Evolutionary conservation across 257 asterid genomes (phyloP).

Genomic region (Galeopsis tetrahit): DNA sequence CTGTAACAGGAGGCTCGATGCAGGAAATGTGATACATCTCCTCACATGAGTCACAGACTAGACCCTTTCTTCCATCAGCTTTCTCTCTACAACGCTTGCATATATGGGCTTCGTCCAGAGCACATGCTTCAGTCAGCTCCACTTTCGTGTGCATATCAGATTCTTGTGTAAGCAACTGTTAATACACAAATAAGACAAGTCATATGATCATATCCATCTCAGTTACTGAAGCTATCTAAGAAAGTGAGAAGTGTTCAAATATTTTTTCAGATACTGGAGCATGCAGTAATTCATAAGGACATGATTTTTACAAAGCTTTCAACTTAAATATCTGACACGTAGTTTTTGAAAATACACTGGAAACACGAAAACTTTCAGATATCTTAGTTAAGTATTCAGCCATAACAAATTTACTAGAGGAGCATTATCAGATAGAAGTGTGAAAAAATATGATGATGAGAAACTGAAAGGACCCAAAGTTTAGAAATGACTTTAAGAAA

Average conservation of each 20-base stretch:
- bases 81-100: constrained; percentile 71
- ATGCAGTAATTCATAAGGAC: background rate
- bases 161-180: constrained; percentile 53
- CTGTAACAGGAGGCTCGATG: constrained; percentile 69
- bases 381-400: background rate
- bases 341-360: background rate
- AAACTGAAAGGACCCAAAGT: constrained; percentile 1
- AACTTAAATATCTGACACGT: background rate
- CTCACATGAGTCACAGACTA: constrained; percentile 92
- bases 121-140: constrained; percentile 50
- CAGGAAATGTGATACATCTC: constrained; percentile 85
- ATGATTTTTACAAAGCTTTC: constrained; percentile 9
- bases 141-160: constrained; percentile 46
- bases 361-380: background rate
- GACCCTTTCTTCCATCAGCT: constrained; percentile 67
- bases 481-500: background rate
- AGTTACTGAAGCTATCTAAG: constrained; percentile 8
- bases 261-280: background rate
- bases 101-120: constrained; percentile 43
- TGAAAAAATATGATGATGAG: background rate
- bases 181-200: constrained; percentile 29
- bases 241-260: background rate
- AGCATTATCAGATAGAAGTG: constrained; percentile 12
- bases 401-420: background rate
- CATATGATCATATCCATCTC: background rate